phyloP scores from a whole-genome alignment of 441 rosid genomes.

The Pelargonium myrrhifolium region DNA sequence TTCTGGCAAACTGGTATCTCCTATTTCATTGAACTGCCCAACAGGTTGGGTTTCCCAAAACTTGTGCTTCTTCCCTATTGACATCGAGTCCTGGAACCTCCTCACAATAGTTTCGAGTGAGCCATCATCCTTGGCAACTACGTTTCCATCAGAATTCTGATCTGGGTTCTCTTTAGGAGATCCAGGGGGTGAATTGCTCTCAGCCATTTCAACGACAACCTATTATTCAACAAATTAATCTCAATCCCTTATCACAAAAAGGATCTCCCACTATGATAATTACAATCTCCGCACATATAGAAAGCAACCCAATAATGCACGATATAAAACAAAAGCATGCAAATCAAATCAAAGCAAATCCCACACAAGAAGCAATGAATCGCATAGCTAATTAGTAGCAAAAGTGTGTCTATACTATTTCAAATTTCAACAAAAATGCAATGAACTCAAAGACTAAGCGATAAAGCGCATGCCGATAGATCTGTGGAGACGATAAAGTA shows the following conservation, averaged over 20 bases:
- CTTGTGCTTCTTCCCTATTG: constrained; percentile 50
- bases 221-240: neutral
- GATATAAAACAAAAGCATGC: neutral
- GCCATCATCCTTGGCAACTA: constrained; percentile 36
- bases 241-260: neutral
- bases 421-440: neutral
- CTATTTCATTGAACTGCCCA: constrained; percentile 66
- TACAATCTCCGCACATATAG: neutral
- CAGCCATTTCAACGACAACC: constrained; percentile 43
- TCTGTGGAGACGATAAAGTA: neutral
- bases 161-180: constrained; percentile 46
- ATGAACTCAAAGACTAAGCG: neutral
- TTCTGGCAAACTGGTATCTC: constrained; percentile 48
- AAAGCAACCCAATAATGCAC: neutral
- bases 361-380: neutral
- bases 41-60: constrained; percentile 98
- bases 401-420: too few relatives aligned
- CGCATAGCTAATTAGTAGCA: neutral
- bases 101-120: constrained; percentile 53
- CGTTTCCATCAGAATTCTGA: constrained; percentile 33
- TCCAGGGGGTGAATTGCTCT: constrained; percentile 41
- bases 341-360: neutral
- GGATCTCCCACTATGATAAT: neutral
- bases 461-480: neutral
- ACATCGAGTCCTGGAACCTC: constrained; percentile 54